Evolutionary conservation across 257 asterid species (phyloP).

Genomic region (Fraxinus anomala): DNA sequence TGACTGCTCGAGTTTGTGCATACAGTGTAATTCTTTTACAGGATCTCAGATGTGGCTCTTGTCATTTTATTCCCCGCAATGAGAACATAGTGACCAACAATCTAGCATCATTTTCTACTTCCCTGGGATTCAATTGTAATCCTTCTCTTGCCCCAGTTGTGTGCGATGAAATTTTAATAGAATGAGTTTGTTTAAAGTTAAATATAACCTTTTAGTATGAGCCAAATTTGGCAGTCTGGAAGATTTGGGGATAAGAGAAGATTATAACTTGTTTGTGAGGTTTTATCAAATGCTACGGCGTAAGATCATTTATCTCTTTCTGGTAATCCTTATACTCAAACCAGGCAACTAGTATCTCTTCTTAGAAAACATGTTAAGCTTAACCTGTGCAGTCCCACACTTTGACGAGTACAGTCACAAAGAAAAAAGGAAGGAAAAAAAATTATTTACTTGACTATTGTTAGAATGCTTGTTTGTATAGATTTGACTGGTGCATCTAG

Average conservation of each 20-base stretch:
- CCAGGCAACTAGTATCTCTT: no score
- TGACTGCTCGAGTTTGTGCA: background rate
- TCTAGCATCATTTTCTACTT: background rate
- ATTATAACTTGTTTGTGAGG: background rate
- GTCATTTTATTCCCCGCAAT: background rate
- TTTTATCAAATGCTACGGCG: no score
- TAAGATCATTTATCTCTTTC: background rate
- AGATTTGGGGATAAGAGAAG: background rate
- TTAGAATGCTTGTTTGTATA: background rate
- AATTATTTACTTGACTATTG: background rate
- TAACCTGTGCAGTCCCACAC: background rate
- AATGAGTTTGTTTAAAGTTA: background rate
- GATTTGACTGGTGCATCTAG: background rate
- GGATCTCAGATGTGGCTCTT: background rate
- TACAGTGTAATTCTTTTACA: background rate
- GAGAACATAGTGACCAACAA: no score
- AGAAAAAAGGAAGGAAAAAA: no score
- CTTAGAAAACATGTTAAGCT: no score
- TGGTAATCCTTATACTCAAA: background rate
- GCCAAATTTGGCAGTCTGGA: background rate
- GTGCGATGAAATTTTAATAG: background rate
- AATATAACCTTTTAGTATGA: background rate
- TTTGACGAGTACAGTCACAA: background rate
- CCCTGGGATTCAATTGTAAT: background rate
- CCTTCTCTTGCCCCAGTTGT: background rate